Base-by-base conservation (phyloP, 1,284 basidiomycete genomes). In the Phlebopus sp. region DNA sequence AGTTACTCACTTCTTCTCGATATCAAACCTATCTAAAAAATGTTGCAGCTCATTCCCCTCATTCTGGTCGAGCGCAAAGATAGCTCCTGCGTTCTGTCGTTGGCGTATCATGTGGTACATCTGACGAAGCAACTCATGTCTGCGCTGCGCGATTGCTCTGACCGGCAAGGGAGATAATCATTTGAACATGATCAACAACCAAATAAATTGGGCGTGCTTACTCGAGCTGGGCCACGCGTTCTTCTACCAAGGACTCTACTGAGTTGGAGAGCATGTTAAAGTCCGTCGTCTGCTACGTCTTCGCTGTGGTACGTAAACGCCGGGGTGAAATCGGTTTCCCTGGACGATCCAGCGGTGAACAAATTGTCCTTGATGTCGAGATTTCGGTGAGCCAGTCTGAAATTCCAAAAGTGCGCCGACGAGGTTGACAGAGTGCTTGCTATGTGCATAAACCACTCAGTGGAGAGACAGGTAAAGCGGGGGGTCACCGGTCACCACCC, bases 71-170 rank as follows among this genome's bases (percentile, higher is more conserved):
- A 67, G 44, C n/a, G 62, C 54, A 36, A 76, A 56, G 31, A 75
- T 56, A 29, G 67, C 51, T 13, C 74, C 75, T 34, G 73, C 55
- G 50, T 69, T 68, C 44, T 77, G 69, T 56, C 77, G 76, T 53
- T 72, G 70, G 50, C 72, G 74, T 36, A 85, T 73, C 69, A 88
- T 76, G 43, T 69, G 65, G 65, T 79, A 84, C 79, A 88, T 81
- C 63, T 87, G 77, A 41, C 74, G 74, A 57, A 88, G 73, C 42
- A 88, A 73, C 44, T 72, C 79, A 78, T 84, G 81, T 62, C 85
- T 72, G 55, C 78, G 79, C 44, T 74, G 68, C 41, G 77, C 68
- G 50, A 88, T 81, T 54, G 72, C 73, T 60, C 86, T 88, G 53
- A 15, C 19, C 2, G 14, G 18, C 10, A 4, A 25, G 27, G 25